A percentile compares a stretch with the other conserved stretches of the same genome.
These are phyloP conservation scores for Secale cereale DNA, from an alignment of 176 grass and related monocot genomes.

Conservation along the genomic window DNA sequence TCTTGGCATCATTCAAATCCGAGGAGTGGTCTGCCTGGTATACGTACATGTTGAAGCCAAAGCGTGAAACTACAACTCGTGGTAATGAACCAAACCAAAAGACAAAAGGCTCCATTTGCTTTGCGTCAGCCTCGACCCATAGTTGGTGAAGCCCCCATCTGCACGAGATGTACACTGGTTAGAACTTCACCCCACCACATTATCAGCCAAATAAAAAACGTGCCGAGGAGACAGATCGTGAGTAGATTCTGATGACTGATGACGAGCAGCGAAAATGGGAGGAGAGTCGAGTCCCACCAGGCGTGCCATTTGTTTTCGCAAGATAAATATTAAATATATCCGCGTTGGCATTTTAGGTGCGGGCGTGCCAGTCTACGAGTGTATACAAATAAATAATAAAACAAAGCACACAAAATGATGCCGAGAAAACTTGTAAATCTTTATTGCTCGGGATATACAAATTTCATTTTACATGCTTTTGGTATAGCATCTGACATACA, in stretches of 20 bases:
- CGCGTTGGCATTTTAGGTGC: not conserved
- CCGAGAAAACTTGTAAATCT: not conserved
- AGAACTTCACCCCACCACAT: not conserved
- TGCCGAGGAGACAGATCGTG: not conserved
- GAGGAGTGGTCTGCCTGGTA: not conserved
- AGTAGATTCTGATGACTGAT: not conserved
- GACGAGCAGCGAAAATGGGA: not conserved
- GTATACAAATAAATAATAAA: not conserved
- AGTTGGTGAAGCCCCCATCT: not conserved
- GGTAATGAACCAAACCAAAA: not conserved
- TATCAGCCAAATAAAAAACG: not conserved
- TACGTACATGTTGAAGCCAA: not conserved
- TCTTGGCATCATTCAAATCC: not conserved
- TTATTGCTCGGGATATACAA: not conserved
- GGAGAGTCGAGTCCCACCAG: not conserved
- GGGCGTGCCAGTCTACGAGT: not conserved
- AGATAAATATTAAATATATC: not conserved
- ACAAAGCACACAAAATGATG: not conserved
- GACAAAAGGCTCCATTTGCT: not conserved
- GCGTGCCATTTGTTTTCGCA: not conserved
- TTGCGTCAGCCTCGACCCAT: not conserved
- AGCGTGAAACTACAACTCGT: not conserved
- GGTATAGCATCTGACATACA: not conserved
- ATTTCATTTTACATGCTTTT: not conserved
- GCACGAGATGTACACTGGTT: slow-evolving; percentile 14